Base-by-base conservation (phyloP, 73 alveolate genomes). In the Blepharisma stoltei region DNA sequence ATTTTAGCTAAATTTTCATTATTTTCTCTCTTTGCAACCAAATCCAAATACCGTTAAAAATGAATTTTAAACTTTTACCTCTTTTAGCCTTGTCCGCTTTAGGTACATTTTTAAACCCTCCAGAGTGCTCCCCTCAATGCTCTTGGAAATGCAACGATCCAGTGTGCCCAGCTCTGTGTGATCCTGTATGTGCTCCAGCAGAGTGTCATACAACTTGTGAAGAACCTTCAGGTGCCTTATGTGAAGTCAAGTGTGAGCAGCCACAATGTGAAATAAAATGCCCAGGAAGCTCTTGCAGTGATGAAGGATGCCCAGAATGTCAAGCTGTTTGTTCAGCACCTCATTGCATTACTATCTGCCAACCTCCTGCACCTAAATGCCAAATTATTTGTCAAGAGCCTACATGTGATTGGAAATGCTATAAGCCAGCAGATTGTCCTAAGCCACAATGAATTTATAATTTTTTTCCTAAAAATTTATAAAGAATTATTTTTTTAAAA, bases 301-400 rank as follows among this genome's bases (percentile, higher is more conserved):
- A 60, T 9, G 11, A 14, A 14, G 73, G 18, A 8, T 60, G 73
- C 5, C n/a, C 18, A 18, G 73, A 25, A 25, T 60, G 73, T 5
- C 38, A 60, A 60, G 73, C 73, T 5, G 73, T 60, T 60, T 60
- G 73, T 25, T 14, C 46, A 18, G 73, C 73, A 8, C 73, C 73
- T 20, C 38, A 60, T 25, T 60, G 73, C 4, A 20, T 60, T 14
- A 60, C 37, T 20, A 60, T 60, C 45, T 60, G 73, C 46, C 73
- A 60, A 25, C 73, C 73, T 25, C 73, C 73, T 8, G 48, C 38
- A 18, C 73, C 73, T 14, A 60, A 25, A 14, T 60, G 73, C 5
- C 46, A 38, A 20, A 60, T 60, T 60, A 38, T 60, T 20, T 60
- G 73, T 60, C 1, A 60, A 14, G 73, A 60, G 46, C 73, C 73